phyloP scores from a whole-genome alignment of 345 rosid species.

The Raphanus raphanistrum region DNA sequence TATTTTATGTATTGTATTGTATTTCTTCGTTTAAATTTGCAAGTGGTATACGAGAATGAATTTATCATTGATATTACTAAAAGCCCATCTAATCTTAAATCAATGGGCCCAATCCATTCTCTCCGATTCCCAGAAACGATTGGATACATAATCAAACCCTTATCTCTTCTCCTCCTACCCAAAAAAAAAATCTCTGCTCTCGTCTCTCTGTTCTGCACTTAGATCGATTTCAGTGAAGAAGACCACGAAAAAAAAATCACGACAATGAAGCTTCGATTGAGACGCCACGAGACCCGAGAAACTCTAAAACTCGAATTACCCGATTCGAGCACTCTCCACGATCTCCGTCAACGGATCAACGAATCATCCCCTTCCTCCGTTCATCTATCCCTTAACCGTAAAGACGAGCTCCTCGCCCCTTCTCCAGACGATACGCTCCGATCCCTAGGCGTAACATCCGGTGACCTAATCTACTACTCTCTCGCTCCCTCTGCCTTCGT shows the following conservation, averaged over 20 bases:
- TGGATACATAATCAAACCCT: neutral
- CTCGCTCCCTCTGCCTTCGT: neutral
- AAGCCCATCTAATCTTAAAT: neutral
- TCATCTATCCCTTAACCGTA: slow-evolving; percentile 71
- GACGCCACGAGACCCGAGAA: slow-evolving; percentile 53
- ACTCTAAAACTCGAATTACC: slow-evolving; percentile 57
- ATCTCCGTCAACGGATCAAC: slow-evolving; percentile 48
- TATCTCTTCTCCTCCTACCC: no score
- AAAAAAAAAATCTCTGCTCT: no score
- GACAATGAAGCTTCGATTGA: slow-evolving; percentile 67
- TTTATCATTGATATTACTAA: neutral
- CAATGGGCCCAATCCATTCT: neutral
- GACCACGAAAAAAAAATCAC: neutral
- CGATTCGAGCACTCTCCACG: slow-evolving; percentile 36
- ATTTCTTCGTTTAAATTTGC: no score
- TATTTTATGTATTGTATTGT: no score
- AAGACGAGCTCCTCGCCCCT: slow-evolving; percentile 54
- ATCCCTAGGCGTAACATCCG: slow-evolving; percentile 64
- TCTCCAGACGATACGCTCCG: slow-evolving; percentile 50
- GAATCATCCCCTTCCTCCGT: slow-evolving; percentile 40
- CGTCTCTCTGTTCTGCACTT: neutral
- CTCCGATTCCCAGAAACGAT: no score
- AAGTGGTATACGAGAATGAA: no score
- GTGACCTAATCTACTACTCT: slow-evolving; percentile 37
- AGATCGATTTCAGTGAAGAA: neutral